Percentiles rank a stretch among this genome's conserved stretches.
Evolutionary conservation across 2,329 filamentous ascomycete genomes (phyloP).

Genomic region (Ceratocystis albifundus): DNA sequence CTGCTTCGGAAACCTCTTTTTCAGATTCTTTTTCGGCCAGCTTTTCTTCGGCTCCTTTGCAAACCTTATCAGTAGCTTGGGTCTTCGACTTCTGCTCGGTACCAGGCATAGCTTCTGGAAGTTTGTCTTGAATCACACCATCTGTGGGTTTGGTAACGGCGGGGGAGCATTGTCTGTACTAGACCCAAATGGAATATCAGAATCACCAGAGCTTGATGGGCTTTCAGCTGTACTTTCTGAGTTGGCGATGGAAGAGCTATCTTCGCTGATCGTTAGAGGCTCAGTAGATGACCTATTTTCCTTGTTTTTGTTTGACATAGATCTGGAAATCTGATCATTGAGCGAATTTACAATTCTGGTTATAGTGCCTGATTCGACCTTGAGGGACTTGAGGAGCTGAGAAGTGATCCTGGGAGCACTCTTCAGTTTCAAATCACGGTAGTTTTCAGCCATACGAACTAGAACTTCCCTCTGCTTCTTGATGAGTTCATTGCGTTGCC

Average conservation of each 20-base stretch:
- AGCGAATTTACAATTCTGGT: background rate
- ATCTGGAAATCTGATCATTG: background rate
- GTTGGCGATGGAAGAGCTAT: background rate
- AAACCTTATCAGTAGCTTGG: too few relatives aligned
- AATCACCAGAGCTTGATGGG: too few relatives aligned
- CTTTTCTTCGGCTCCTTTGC: too few relatives aligned
- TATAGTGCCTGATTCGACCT: background rate
- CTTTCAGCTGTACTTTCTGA: background rate
- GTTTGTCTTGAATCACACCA: background rate
- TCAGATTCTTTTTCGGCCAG: background rate
- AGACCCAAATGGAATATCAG: too few relatives aligned
- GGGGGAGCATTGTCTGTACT: background rate
- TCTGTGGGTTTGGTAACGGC: background rate
- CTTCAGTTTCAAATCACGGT: background rate
- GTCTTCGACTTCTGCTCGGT: too few relatives aligned
- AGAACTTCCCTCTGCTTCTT: slow-evolving; percentile 12
- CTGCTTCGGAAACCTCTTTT: background rate
- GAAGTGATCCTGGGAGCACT: background rate
- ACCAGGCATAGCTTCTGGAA: background rate
- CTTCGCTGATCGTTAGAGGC: background rate
- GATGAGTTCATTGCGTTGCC: slow-evolving; percentile 12
- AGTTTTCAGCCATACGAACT: slow-evolving; percentile 6
- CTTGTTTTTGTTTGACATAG: background rate
- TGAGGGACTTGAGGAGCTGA: background rate
- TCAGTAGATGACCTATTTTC: background rate